phyloP scores from a whole-genome alignment of 192 early-diverging fungal species.

The Coemansia sp. region DNA sequence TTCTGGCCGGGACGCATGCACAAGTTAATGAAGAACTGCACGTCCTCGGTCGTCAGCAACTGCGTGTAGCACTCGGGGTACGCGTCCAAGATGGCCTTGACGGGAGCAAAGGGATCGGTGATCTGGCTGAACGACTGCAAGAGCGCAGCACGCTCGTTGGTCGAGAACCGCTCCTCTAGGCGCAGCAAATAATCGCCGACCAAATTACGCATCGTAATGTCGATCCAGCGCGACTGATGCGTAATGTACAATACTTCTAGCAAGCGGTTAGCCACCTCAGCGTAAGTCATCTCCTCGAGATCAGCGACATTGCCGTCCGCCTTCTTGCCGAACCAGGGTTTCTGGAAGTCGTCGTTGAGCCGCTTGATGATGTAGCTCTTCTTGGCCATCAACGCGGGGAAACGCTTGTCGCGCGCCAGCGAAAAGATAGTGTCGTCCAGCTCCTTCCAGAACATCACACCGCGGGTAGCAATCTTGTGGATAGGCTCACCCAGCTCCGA shows the following conservation, averaged over 20 bases:
- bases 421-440: conserved; percentile 80
- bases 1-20: conserved; percentile 64
- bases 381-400: conserved; percentile 63
- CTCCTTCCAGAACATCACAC: conserved; percentile 77
- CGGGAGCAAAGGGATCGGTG: conserved; percentile 18
- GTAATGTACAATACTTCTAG: conserved; percentile 79
- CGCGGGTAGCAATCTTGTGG: conserved; percentile 89
- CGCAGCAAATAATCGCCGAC: conserved; percentile 81
- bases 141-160: background rate
- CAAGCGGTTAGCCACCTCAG: conserved; percentile 80
- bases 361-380: conserved; percentile 84
- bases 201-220: conserved; percentile 67
- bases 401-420: conserved; percentile 80
- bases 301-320: conserved; percentile 70
- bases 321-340: conserved; percentile 94
- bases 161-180: conserved; percentile 70
- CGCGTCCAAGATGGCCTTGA: conserved; percentile 27
- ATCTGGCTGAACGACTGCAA: background rate
- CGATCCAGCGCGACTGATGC: conserved; percentile 81
- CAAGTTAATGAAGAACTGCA: conserved; percentile 49
- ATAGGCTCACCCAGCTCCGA: conserved; percentile 93
- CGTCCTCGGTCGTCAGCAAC: conserved; percentile 44
- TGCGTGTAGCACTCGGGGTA: conserved; percentile 33
- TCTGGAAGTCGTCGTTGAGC: conserved; percentile 71
- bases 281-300: conserved; percentile 93